A percentile compares a stretch with the other conserved stretches of the same genome.
Evolutionary conservation across 495 filamentous ascomycete genomes (phyloP).

Genomic region (Jackrogersella minutella): DNA sequence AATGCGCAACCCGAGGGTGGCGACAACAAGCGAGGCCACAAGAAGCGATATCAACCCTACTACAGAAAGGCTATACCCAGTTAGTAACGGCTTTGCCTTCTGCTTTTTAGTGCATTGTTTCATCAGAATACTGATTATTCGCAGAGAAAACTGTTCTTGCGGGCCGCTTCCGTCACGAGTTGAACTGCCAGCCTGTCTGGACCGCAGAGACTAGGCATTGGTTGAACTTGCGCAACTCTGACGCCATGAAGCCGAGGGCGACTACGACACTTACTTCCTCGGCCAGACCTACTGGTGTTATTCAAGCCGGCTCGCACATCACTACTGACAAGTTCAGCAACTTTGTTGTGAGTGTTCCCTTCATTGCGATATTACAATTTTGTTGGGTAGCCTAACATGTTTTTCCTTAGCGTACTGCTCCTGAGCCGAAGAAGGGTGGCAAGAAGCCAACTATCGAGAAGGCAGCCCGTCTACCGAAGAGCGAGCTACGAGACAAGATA

Average conservation of each 20-base stretch:
- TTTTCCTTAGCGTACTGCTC: conserved; percentile 42
- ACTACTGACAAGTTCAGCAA: conserved; percentile 56
- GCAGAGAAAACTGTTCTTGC: conserved; percentile 82
- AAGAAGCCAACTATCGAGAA: conserved; percentile 75
- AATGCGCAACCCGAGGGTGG: conserved; percentile 47
- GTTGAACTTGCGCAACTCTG: conserved; percentile 65
- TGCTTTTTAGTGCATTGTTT: background rate
- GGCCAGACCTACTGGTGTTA: conserved; percentile 49
- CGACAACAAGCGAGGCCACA: conserved; percentile 53
- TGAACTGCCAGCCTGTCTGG: conserved; percentile 76
- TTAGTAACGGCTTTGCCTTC: conserved; percentile 52
- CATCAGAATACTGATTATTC: conserved; percentile 3
- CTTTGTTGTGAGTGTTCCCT: conserved; percentile 64
- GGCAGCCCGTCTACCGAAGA: conserved; percentile 82
- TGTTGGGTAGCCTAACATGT: conserved; percentile 39
- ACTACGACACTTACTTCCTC: conserved; percentile 58
- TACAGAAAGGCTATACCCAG: conserved; percentile 83
- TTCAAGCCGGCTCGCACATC: conserved; percentile 60
- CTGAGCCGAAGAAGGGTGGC: conserved; percentile 55
- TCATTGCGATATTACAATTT: background rate
- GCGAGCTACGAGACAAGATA: conserved; percentile 84
- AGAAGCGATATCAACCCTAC: conserved; percentile 71
- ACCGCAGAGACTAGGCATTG: conserved; percentile 75
- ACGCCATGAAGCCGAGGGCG: conserved; percentile 69
- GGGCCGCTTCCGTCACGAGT: conserved; percentile 76